A percentile compares a stretch with the other conserved stretches of the same genome.
Conservation (phyloP, 495 filamentous ascomycete species). For the Chlorociboria aeruginascens region DNA sequence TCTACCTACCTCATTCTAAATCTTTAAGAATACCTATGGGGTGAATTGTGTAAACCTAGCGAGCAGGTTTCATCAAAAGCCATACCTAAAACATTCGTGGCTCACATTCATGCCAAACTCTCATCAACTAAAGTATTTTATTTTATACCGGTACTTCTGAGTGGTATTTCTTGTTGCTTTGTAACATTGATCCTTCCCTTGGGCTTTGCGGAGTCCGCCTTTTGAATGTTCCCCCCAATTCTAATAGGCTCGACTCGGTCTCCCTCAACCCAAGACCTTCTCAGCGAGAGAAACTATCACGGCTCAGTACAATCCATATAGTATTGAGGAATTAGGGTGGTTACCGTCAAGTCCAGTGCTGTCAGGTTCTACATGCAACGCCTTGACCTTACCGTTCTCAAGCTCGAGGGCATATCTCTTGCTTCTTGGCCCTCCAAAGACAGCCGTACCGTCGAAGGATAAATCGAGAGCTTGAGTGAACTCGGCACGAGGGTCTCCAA, state of each 20-base stretch:
- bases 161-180: too few relatives aligned
- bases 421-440: conserved; percentile 76
- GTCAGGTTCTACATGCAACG: conserved; percentile 76
- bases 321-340: background rate
- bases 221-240: too few relatives aligned
- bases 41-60: too few relatives aligned
- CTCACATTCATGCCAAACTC: too few relatives aligned
- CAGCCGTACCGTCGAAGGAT: conserved; percentile 64
- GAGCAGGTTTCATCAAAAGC: too few relatives aligned
- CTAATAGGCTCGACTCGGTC: background rate
- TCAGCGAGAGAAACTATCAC: conserved; percentile 54
- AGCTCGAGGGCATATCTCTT: conserved; percentile 83
- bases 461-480: conserved; percentile 84
- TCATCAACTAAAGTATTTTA: too few relatives aligned
- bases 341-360: conserved; percentile 79
- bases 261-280: conserved; percentile 58
- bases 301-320: background rate
- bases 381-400: conserved; percentile 66
- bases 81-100: too few relatives aligned
- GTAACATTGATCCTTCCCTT: too few relatives aligned
- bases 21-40: too few relatives aligned
- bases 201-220: too few relatives aligned
- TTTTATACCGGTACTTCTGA: too few relatives aligned
- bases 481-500: conserved; percentile 72
- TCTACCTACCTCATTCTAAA: too few relatives aligned